These are phyloP conservation scores for Aspergillus haitiensis DNA, from an alignment of 495 filamentous ascomycete species.

Conservation along the genomic window DNA sequence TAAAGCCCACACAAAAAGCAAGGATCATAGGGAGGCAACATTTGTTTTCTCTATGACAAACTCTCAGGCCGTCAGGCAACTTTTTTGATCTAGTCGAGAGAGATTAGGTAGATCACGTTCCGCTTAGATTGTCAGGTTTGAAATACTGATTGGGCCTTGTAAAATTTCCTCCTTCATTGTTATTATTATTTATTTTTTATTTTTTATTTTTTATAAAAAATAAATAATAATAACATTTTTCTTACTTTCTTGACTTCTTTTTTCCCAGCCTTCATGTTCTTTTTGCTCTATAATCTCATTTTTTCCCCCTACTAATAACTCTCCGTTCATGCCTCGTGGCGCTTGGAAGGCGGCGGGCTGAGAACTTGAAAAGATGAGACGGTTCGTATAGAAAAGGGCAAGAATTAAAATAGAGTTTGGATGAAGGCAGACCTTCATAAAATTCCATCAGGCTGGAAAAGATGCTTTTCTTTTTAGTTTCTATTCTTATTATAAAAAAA, in stretches of 20 bases:
- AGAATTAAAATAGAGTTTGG: background rate
- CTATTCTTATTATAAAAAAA: no score
- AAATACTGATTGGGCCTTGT: background rate
- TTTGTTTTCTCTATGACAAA: background rate
- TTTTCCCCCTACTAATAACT: background rate
- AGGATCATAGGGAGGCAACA: conserved; percentile 1
- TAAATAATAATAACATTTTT: no score
- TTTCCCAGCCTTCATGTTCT: no score
- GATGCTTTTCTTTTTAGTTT: no score
- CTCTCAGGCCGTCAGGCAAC: conserved; percentile 1
- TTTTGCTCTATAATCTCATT: no score
- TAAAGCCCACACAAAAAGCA: no score
- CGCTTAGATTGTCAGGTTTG: background rate
- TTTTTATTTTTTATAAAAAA: no score
- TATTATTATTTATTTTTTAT: no score
- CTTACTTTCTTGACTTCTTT: no score
- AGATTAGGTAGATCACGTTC: background rate
- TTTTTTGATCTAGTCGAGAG: background rate
- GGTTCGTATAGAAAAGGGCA: background rate
- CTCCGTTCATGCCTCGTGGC: conserved; percentile 1
- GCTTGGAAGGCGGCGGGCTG: conserved; percentile 3
- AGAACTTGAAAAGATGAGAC: background rate
- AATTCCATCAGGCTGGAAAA: no score
- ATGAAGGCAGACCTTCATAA: background rate
- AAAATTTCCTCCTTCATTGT: no score